These are phyloP conservation scores for Acacia melanoxylon DNA, from an alignment of 306 rosid species.

Conservation along the genomic window DNA sequence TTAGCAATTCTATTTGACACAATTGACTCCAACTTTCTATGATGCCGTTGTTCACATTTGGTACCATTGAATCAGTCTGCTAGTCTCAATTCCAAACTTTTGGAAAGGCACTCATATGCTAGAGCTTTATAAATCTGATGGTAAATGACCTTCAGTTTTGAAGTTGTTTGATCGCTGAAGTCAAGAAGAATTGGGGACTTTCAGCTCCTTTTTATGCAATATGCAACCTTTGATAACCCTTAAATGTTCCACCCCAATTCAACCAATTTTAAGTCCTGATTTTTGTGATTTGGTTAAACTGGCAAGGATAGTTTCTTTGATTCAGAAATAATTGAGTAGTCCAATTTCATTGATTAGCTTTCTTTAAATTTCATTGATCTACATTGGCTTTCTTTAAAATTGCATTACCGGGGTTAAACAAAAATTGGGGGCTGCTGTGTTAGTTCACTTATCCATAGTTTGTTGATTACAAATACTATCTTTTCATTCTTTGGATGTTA, in stretches of 20 bases:
- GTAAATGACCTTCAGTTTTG: not conserved
- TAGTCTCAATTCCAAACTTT: not conserved
- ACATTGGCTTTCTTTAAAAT: too few species aligned
- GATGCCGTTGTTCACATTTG: not conserved
- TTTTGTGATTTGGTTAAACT: too few species aligned
- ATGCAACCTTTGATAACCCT: not conserved
- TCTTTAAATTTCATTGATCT: too few species aligned
- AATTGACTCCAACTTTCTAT: not conserved
- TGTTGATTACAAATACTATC: too few species aligned
- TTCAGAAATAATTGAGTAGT: too few species aligned
- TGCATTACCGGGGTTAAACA: too few species aligned
- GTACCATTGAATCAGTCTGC: not conserved
- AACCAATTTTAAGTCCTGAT: not conserved
- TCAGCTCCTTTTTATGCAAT: not conserved
- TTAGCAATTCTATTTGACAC: not conserved
- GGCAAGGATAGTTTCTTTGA: too few species aligned
- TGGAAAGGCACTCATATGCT: not conserved
- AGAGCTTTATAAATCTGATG: not conserved
- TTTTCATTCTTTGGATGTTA: too few species aligned
- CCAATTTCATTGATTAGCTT: too few species aligned
- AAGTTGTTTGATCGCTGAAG: not conserved
- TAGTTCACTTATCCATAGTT: too few species aligned
- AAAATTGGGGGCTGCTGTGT: too few species aligned
- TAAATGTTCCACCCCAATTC: not conserved
- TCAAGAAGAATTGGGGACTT: not conserved